These are phyloP conservation scores for Aegilops tauschii DNA, from an alignment of 176 grass and related monocot species.

Conservation along the genomic window DNA sequence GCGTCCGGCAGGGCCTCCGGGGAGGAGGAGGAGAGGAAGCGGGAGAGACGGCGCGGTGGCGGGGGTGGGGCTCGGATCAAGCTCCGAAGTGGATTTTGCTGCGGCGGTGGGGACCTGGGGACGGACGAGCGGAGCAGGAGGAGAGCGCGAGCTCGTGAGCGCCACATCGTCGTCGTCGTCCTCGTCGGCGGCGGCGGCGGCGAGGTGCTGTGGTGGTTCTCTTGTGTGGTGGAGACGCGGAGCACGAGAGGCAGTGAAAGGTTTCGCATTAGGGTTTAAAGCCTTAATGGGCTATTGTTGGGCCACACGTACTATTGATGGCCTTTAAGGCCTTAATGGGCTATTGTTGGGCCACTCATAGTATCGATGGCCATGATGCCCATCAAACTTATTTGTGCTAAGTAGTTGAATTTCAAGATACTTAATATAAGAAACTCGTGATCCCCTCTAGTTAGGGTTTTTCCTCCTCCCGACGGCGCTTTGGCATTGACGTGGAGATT, in stretches of 20 bases:
- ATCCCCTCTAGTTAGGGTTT: no score
- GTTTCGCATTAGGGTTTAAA: no score
- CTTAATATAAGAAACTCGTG: no score
- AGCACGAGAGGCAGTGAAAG: no score
- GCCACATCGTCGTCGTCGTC: conserved; percentile 58
- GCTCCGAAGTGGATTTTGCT: conserved; percentile 15
- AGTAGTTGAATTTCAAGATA: no score
- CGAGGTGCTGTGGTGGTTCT: background rate
- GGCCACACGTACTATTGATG: background rate
- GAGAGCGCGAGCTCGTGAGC: conserved; percentile 64
- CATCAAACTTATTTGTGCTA: no score
- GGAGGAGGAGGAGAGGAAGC: conserved; percentile 52
- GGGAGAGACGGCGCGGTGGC: conserved; percentile 27
- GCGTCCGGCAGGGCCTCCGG: conserved; percentile 35
- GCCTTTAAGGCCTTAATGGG: no score
- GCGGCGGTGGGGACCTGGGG: conserved; percentile 6
- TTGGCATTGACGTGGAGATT: no score
- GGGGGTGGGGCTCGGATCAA: conserved; percentile 5
- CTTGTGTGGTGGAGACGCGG: background rate
- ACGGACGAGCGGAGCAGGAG: conserved; percentile 56
- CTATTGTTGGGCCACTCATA: no score
- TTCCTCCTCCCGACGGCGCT: no score
- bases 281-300: background rate
- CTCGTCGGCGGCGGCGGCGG: conserved; percentile 8
- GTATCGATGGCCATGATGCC: no score